Base-by-base conservation (phyloP, 371 early-diverging fungal species). In the Fennellomyces sp. region DNA sequence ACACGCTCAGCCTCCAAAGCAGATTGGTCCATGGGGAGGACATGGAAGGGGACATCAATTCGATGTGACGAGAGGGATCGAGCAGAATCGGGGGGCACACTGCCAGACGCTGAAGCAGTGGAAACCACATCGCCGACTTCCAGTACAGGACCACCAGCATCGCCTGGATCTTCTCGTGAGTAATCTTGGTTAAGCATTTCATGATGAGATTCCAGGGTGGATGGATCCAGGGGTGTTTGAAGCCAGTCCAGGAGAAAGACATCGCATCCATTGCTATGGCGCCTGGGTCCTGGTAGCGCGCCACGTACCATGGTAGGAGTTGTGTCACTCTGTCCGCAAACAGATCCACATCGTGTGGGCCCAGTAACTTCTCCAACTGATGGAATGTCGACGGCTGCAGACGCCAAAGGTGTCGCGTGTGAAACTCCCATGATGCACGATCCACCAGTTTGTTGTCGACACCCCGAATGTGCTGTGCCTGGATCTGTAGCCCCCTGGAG, bases 381-480 rank as follows among this genome's bases (percentile, higher is more conserved):
- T 35, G 17, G 53, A 53, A 53, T n/a, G 38, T 13, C 6, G 2
- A 6, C 13, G 35, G 53, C 3, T 21, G 31, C 10, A 53, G 2
- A 7, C 25, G 56, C 58, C 58, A 57, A 5, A 48, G 58, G n/a
- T 57, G n/a, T 30, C 42, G 38, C 26, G 19, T 25, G 33, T 39
- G 27, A 2, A 55, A 27, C 3, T 41, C 0, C 1, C 65, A 19
- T 12, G 66, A 65, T 3, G 52, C 63, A n/a, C 25, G 36, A 21
- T 70, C 65, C 5, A 66, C 63, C 0, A 50, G 30, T 3, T 17
- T 29, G 21, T 67, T 72, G 48, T 58, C 30, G 0, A 49, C 36
- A 0, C 73, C 73, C 0, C 26, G 38, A 3, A 73, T 62, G n/a
- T 64, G 73, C 39, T 66, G 63, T 0, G 73, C 66, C 31, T 66